Conservation (phyloP, 345 rosid species). For the Eucalyptus grandis region DNA sequence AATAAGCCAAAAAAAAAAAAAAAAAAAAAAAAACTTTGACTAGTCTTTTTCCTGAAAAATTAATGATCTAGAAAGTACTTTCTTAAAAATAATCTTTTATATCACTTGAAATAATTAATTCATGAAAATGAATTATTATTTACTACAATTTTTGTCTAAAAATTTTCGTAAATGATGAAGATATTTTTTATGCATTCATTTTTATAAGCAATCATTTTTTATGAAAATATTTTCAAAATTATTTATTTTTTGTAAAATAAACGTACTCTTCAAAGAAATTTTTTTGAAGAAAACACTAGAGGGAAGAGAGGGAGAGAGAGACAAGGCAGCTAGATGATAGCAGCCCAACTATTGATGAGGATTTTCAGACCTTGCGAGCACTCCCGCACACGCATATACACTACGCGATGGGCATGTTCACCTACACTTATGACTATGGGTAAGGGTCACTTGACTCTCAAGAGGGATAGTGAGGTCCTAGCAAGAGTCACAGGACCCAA, state of each 20-base stretch:
- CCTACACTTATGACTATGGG: background rate
- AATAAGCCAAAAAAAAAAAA: no score
- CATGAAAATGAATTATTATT: background rate
- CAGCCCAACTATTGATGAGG: background rate
- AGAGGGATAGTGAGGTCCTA: background rate
- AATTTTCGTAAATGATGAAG: background rate
- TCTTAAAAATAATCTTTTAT: background rate
- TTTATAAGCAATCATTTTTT: background rate
- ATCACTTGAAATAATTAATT: background rate
- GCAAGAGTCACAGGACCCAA: fast-evolving
- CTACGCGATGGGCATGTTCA: background rate
- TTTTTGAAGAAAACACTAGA: background rate
- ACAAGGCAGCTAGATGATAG: background rate
- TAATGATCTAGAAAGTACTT: background rate
- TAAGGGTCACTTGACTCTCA: background rate
- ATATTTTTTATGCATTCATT: background rate
- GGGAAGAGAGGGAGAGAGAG: background rate
- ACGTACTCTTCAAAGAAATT: fast-evolving
- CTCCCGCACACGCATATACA: no score
- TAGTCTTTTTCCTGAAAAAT: fast-evolving
- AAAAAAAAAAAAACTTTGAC: background rate
- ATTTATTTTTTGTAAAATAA: fast-evolving
- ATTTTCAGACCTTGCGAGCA: background rate
- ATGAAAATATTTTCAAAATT: background rate
- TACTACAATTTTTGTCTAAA: background rate